Evolutionary conservation across 495 filamentous ascomycete species (phyloP).

Genomic region (Amniculicola lignicola): DNA sequence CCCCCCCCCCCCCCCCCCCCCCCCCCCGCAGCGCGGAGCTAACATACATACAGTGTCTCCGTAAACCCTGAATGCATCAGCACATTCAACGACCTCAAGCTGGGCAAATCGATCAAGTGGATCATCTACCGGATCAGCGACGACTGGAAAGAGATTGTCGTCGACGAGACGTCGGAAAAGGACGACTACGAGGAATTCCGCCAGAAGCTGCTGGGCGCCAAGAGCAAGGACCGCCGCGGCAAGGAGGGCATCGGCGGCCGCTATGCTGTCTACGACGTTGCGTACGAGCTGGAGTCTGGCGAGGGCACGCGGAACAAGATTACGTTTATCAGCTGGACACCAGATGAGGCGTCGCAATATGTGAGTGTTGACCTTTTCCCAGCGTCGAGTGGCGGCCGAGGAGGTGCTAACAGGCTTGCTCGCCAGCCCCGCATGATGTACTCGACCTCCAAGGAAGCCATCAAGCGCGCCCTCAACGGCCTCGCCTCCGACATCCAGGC

Average conservation of each 20-base stretch:
- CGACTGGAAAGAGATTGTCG: constrained; percentile 83
- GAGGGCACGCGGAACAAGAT: constrained; percentile 92
- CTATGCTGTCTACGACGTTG: constrained; percentile 91
- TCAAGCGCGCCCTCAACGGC: constrained; percentile 83
- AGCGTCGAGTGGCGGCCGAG: background rate
- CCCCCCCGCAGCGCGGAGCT: too few relatives aligned
- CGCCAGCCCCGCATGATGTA: constrained; percentile 87
- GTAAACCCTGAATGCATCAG: constrained; percentile 76
- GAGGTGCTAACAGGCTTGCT: background rate
- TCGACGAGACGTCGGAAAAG: constrained; percentile 64
- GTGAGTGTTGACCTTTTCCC: constrained; percentile 52
- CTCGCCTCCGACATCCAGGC: constrained; percentile 83
- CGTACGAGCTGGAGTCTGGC: constrained; percentile 71
- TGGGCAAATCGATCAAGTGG: constrained; percentile 83
- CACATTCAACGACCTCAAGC: constrained; percentile 86
- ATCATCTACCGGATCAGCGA: constrained; percentile 97
- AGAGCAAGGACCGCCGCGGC: constrained; percentile 55
- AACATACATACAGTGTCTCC: constrained; percentile 60
- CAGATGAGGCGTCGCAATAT: constrained; percentile 74
- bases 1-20: background rate
- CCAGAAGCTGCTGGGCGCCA: constrained; percentile 68
- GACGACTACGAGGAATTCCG: constrained; percentile 59
- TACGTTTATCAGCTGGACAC: constrained; percentile 90
- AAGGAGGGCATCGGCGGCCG: constrained; percentile 68
- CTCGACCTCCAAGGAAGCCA: constrained; percentile 87